Base-by-base conservation (phyloP, 73 alveolate species). In the Paramecium caudatum region DNA sequence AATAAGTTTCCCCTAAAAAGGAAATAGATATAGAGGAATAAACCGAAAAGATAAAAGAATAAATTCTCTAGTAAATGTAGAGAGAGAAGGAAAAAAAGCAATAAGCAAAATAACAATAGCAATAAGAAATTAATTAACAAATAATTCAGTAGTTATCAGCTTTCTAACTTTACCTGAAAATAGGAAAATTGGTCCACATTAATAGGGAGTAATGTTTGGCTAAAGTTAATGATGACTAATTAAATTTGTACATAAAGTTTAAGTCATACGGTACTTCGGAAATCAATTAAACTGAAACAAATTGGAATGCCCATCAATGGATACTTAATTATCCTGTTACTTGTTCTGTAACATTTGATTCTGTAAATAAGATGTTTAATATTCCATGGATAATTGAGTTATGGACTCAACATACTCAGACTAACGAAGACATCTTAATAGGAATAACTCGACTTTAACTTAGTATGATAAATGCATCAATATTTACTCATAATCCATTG, bases 21-120 rank as follows among this genome's bases (percentile, higher is more conserved):
- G 84, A 68, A 68, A 68, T 68, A 3, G 84, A 68, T 33, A 68
- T 74, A 19, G 88, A 74, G 21, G 88, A 74, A 21, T 10, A 74
- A 74, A 27, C 19, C 39, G 21, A 74, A n/a, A 74, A 74, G 65
- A 74, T 74, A 4, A 34, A 45, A 9, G 65, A 74, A 21, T 23
- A 74, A 15, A 47, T 74, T 5, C 9, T 23, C 9, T 30, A 74
- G 7, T 74, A 74, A 39, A 74, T 36, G 17, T 5, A 39, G 15
- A 43, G 43, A 12, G 88, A 74, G 43, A 37, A 45, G 10, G 88
- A 74, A 5, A 74, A 10, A 45, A 41, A 74, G 7, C n/a, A 32
- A 41, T 23, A 16, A 17, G 9, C 15, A 1, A 27, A 41, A 74
- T 74, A 41, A 74, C 43, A 74, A 21, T 74, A 74, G 12, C 43